These are phyloP conservation scores for Effrenium voratum DNA, from an alignment of 73 alveolate genomes.

Conservation along the genomic window DNA sequence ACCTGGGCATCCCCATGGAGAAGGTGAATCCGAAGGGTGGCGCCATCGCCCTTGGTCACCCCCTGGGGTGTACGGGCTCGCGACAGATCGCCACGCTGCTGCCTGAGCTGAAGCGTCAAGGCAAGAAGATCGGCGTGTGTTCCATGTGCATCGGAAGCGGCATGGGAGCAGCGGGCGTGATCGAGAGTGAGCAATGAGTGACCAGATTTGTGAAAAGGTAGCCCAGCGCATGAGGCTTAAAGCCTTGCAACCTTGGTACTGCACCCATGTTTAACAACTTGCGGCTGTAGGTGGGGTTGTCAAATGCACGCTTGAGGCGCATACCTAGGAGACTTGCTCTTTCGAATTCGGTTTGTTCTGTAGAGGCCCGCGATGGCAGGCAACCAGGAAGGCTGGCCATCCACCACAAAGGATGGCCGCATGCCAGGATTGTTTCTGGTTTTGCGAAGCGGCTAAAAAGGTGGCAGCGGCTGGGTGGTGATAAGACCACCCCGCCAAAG, in stretches of 20 bases:
- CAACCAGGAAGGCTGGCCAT: no score
- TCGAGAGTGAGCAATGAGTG: constrained; percentile 96
- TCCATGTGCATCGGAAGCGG: constrained; percentile 99
- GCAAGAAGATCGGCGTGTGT: constrained; percentile 99
- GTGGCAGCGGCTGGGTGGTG: no score
- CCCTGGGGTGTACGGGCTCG: constrained; percentile 99
- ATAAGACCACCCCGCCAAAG: no score
- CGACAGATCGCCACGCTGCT: constrained; percentile 98
- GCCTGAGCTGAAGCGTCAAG: constrained; percentile 98
- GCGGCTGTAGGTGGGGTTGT: no score
- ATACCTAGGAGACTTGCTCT: no score
- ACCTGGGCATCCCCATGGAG: constrained; percentile 97
- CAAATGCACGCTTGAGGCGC: no score
- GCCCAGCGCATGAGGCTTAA: background rate
- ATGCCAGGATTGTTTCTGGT: no score
- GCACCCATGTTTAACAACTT: no score
- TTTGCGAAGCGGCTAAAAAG: no score
- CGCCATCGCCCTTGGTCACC: constrained; percentile 99
- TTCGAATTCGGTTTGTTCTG: no score
- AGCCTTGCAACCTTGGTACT: constrained; percentile 12
- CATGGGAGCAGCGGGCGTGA: constrained; percentile 99
- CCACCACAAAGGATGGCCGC: no score
- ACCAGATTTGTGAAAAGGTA: background rate
- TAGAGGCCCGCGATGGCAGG: no score
- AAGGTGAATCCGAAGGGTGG: constrained; percentile 99